Evolutionary conservation across 192 early-diverging fungal species (phyloP).

Genomic region (Coemansia sp.): DNA sequence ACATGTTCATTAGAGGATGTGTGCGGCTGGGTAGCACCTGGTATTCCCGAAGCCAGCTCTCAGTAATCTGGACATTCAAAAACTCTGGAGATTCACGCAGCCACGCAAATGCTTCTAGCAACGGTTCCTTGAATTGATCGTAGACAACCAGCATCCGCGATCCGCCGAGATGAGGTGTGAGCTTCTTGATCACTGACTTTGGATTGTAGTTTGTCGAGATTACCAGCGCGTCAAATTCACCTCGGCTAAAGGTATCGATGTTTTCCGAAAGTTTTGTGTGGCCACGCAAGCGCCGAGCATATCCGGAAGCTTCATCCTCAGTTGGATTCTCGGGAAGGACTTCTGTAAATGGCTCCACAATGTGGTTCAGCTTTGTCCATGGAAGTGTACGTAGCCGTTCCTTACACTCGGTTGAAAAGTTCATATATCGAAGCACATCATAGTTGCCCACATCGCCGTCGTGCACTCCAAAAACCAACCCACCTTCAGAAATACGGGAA

Average conservation of each 20-base stretch:
- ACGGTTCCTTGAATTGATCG: slow-evolving; percentile 63
- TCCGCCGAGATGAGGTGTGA: slow-evolving; percentile 74
- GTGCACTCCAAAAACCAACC: slow-evolving; percentile 69
- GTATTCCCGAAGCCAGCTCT: slow-evolving; percentile 89
- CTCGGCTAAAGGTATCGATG: slow-evolving; percentile 55
- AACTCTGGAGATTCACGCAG: slow-evolving; percentile 69
- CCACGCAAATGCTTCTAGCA: slow-evolving; percentile 62
- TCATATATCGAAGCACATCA: slow-evolving; percentile 75
- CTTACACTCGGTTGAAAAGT: slow-evolving; percentile 58
- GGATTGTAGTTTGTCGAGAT: slow-evolving; percentile 78
- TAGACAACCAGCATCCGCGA: slow-evolving; percentile 87
- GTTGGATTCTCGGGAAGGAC: slow-evolving; percentile 53
- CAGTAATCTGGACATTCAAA: slow-evolving; percentile 82
- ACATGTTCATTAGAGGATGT: slow-evolving; percentile 77
- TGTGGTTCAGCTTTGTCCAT: slow-evolving; percentile 67
- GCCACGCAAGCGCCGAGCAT: slow-evolving; percentile 56
- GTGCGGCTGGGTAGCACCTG: slow-evolving; percentile 80
- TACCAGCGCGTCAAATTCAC: slow-evolving; percentile 74
- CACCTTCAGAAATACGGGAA: slow-evolving; percentile 70
- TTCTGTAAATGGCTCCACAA: slow-evolving; percentile 58
- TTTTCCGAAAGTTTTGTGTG: slow-evolving; percentile 55
- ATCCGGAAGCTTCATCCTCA: slow-evolving; percentile 55
- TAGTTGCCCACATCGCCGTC: slow-evolving; percentile 72
- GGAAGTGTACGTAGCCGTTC: slow-evolving; percentile 64
- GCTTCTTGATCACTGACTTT: slow-evolving; percentile 66